Conservation (phyloP, 2,329 filamentous ascomycete species). For the Aspergillus carbonarius region DNA sequence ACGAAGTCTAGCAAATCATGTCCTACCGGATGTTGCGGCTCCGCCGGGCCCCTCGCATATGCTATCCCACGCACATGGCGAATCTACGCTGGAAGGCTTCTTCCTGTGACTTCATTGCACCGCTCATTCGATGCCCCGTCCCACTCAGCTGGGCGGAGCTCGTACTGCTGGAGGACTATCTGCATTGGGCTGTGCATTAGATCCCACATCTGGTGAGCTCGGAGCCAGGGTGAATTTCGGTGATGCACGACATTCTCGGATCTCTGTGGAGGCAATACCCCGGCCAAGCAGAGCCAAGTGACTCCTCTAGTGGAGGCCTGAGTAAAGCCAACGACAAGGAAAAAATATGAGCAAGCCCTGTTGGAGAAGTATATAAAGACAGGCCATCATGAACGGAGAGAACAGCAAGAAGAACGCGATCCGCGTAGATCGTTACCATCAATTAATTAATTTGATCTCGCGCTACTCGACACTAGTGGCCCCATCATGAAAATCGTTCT, state of each 20-base stretch:
- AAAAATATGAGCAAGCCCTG: background rate
- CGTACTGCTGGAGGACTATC: slow-evolving; percentile 5
- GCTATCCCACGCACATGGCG: background rate
- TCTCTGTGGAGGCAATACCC: background rate
- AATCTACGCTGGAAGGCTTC: background rate
- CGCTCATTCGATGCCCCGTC: background rate
- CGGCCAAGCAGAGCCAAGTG: background rate
- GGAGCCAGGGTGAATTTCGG: background rate
- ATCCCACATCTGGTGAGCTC: slow-evolving; percentile 1
- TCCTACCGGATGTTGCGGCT: background rate
- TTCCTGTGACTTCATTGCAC: background rate
- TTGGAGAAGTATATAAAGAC: background rate
- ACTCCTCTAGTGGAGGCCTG: background rate
- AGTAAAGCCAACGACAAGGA: background rate
- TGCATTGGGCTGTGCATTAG: slow-evolving; percentile 1
- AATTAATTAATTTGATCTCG: background rate
- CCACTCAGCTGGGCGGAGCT: background rate
- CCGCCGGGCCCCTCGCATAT: background rate
- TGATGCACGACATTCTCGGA: background rate
- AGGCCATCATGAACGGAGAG: background rate
- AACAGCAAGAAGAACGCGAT: background rate
- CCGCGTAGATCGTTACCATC: background rate
- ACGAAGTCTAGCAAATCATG: background rate
- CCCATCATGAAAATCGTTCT: background rate
- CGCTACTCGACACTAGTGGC: background rate